Evolutionary conservation across 2,329 filamentous ascomycete genomes (phyloP), one percentile per base, ranked within the genome.

Genomic region (Aspergillus alliaceus): DNA sequence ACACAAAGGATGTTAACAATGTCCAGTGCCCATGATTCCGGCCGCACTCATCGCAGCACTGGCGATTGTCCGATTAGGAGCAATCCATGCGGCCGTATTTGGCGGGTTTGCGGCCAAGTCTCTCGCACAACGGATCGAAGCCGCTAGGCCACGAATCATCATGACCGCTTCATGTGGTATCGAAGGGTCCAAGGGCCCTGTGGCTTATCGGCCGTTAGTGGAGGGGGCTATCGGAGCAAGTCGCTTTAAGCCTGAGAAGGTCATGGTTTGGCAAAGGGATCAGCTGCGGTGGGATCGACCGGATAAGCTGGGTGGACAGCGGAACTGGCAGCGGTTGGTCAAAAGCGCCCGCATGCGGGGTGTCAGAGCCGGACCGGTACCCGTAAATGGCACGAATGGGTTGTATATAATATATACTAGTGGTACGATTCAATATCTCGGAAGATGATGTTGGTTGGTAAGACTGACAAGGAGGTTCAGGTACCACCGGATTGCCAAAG

Each of bases 341-440:
- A 86, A 87, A 66, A 90, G 87, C 64, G 90, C 88, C 3, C 82
- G 77, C 44, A 84, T 84, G 40, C 80, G 90, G 59, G 86, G 86
- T 0, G 65, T 92, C 34, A 87, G 82, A 67, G 90, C 90, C 0
- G 87, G 82, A 6, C 89, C 90, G 56, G 91, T 96, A 12, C 86
- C 92, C 0, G 86, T 96, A 2, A 86, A 84, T 61, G 90, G 90
- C 52, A 87, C 84, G 7, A 91, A 96, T 64, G 85, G 85, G 1
- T 77, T 96, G n/a, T 96, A 97, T 73, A 90, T 96, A 64, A 96
- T 96, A 57, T 93, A 96, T 70, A 96, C 91, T 0, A 91, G 87
- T 51, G 85, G 79, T 80, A 65, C 24, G 59, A 31, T 11, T 20
- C 4, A 12, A 39, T n/a, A 12, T 11, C 27, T 29, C 3, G 58